These are phyloP conservation scores for Fusarium hostae DNA, from an alignment of 2,329 filamentous ascomycete species.

Conservation along the genomic window DNA sequence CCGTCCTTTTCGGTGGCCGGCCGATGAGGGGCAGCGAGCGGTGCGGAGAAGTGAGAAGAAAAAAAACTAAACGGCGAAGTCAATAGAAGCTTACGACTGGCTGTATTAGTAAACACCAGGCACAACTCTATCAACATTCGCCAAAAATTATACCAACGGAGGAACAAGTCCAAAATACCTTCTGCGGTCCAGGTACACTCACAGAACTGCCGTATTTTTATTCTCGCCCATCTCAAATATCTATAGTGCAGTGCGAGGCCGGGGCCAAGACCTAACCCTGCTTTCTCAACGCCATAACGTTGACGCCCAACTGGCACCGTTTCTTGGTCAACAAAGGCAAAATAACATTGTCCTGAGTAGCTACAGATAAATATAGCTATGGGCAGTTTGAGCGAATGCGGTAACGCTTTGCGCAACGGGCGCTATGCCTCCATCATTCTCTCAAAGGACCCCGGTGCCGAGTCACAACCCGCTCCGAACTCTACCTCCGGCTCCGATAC, in stretches of 20 bases:
- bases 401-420: conserved; percentile 40
- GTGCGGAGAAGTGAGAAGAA: conserved; percentile 32
- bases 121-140: conserved; percentile 35
- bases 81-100: conserved; percentile 21
- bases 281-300: conserved; percentile 15
- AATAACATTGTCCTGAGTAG: neutral
- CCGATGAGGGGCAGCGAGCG: conserved; percentile 24
- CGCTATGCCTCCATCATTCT: conserved; percentile 42
- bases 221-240: neutral
- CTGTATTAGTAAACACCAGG: conserved; percentile 33
- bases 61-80: conserved; percentile 21
- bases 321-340: neutral
- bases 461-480: conserved; percentile 25
- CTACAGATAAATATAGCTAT: conserved; percentile 8
- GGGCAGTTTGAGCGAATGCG: conserved; percentile 9
- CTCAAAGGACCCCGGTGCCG: conserved; percentile 21
- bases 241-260: neutral
- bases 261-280: conserved; percentile 40
- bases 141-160: conserved; percentile 19
- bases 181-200: neutral
- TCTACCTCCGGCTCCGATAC: conserved; percentile 34
- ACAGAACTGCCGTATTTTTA: neutral
- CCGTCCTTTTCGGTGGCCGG: conserved; percentile 31
- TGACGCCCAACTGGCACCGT: conserved; percentile 22
- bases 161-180: neutral